Evolutionary conservation across 768 basidiomycete species (phyloP), one percentile per base, ranked within the genome.

Genomic region (Terana coerulea): DNA sequence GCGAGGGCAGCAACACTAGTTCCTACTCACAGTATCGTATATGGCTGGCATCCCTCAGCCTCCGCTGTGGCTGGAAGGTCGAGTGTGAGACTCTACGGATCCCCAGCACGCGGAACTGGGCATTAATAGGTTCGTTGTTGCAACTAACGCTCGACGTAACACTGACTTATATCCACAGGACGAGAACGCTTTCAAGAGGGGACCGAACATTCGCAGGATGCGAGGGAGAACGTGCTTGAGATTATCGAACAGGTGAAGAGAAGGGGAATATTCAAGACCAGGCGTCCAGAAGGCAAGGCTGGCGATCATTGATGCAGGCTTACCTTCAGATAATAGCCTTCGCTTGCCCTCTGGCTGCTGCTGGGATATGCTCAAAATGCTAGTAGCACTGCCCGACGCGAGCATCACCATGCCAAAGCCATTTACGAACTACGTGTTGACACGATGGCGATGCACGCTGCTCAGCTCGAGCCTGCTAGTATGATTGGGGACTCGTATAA

Each of bases 81-180:
- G 95, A 97, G 67, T 83, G 83, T 49, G 95, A 98, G 67, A 79
- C 74, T 22, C 66, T 98, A 58, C 74, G 95, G 53, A 95, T 98
- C 11, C 95, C 95, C 1, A 92, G 89, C 65, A 97, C 95, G 34
- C 79, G 92, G 52, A 93, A 93, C 62, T 97, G 94, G 92, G 90
- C 87, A 0, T 77, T 97, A 45, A 69, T 95, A 26, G 94, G 95
- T 93, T 49, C 19, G 83, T 75, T 7, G 30, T 12, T 14, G 14
- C 29, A 19, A 24, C 19, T n/a, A n/a, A n/a, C n/a, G n/a, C n/a
- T n/a, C n/a, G n/a, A n/a, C n/a, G n/a, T n/a, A n/a, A n/a, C 10
- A 46, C 26, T 31, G 34, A 41, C 19, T 12, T n/a, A 31, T 51
- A 40, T 21, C 47, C 37, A 21, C 40, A 14, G 19, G 50, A 42